Conservation (phyloP, 2,329 filamentous ascomycete species). For the Fulvia fulva region DNA sequence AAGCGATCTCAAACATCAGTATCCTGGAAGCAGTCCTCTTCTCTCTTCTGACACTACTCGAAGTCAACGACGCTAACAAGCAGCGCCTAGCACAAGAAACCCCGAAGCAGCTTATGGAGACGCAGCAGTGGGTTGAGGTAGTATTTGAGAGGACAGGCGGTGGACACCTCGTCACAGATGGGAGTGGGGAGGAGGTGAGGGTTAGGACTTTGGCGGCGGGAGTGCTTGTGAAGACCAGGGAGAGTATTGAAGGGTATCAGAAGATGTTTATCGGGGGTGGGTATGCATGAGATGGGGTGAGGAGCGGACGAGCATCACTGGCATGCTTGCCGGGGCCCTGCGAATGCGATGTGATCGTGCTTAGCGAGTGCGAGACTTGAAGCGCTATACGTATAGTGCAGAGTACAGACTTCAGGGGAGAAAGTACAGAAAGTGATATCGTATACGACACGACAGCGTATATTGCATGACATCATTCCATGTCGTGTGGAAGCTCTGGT, state of each 20-base stretch:
- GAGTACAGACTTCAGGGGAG: too few species aligned
- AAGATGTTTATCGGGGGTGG: slow-evolving; percentile 63
- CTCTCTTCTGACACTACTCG: slow-evolving; percentile 72
- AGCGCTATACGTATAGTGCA: too few species aligned
- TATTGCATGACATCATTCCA: too few species aligned
- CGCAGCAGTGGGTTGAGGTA: slow-evolving; percentile 75
- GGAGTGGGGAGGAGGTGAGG: slow-evolving; percentile 73
- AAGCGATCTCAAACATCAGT: slow-evolving; percentile 42
- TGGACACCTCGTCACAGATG: slow-evolving; percentile 40
- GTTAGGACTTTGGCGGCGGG: slow-evolving; percentile 75
- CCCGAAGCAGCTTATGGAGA: slow-evolving; percentile 75
- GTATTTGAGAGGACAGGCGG: slow-evolving; percentile 59
- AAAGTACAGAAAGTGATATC: too few species aligned
- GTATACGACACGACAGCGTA: too few species aligned
- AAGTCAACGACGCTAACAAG: slow-evolving; percentile 69
- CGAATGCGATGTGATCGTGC: too few species aligned
- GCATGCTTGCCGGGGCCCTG: too few species aligned
- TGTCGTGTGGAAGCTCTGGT: too few species aligned
- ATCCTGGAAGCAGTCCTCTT: slow-evolving; percentile 75
- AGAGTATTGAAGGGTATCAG: slow-evolving; percentile 79
- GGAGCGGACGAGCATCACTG: too few species aligned
- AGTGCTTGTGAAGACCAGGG: slow-evolving; percentile 70
- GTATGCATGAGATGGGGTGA: slow-evolving; percentile 2
- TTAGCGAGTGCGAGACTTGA: too few species aligned
- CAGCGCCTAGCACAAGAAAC: slow-evolving; percentile 69